Base-by-base conservation (phyloP, 768 basidiomycete genomes). In the Suillus decipiens region DNA sequence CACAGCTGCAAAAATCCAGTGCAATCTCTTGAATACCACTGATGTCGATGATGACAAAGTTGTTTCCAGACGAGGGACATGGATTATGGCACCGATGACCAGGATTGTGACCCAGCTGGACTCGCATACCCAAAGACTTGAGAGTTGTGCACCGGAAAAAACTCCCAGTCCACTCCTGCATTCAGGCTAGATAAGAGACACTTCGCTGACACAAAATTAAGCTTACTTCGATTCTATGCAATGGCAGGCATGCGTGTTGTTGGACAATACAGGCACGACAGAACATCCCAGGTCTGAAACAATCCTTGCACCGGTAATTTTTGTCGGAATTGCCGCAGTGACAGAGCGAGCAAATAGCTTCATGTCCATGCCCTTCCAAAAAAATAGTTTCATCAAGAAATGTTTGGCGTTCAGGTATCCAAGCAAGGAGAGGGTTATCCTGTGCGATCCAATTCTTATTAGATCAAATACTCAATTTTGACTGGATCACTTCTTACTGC, bases 1-100 rank as follows among this genome's bases (percentile, higher is more conserved):
- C 63, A 37, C 72, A 73, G 0, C 60, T 59, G 22, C 72, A 74
- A 53, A 68, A 73, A 31, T 65, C 61, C 7, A 72, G 39, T 36
- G 34, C 47, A 11, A 73, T 66, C 0, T 34, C 43, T 59, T 73
- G 70, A 45, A 73, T 64, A 24, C 68, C 61, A 39, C 63, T 60
- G 24, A 47, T 8, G 17, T 65, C 37, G 15, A 73, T 48, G 14
- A 72, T 53, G 1, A 65, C 45, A 37, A 73, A 70, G 11, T 64
- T 53, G 6, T 68, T 54, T 4, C 48, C 51, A 11, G 36, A 15
- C 0, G 41, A 43, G 15, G 48, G 36, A 10, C 4, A 5, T 31
- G 61, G 60, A 8, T 34, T 41, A 12, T 56, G 50, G 47, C 67
- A 69, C 8, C 22, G 31, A 11, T 65, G 42, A 8, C 63, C 65